Conservation (phyloP, 805 yeast species). For the Candida nitratophila region DNA sequence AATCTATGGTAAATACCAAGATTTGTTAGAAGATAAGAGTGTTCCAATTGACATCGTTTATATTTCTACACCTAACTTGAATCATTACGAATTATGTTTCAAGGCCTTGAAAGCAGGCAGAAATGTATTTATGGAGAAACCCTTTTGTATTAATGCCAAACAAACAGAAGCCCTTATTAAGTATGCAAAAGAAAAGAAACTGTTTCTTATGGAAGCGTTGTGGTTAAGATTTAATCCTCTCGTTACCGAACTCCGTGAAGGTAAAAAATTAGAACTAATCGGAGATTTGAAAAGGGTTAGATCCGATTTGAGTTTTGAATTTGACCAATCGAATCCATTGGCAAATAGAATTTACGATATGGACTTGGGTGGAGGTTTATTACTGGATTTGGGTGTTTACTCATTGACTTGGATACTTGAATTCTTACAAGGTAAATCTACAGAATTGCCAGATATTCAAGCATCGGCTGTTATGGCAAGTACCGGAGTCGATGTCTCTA, state of each 20-base stretch:
- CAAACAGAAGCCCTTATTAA: constrained; percentile 36
- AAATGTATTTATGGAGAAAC: constrained; percentile 48
- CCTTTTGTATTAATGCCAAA: constrained; percentile 40
- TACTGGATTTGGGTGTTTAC: constrained; percentile 50
- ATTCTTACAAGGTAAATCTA: constrained; percentile 27
- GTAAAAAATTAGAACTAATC: constrained; percentile 19
- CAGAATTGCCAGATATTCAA: constrained; percentile 19
- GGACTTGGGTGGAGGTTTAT: constrained; percentile 47
- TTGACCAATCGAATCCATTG: constrained; percentile 6
- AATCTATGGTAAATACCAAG: constrained; percentile 29
- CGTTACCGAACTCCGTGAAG: constrained; percentile 20
- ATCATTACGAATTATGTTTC: constrained; percentile 38
- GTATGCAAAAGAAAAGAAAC: constrained; percentile 34
- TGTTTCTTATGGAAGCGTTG: constrained; percentile 51
- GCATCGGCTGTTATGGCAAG: constrained; percentile 24
- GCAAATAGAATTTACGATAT: constrained; percentile 31
- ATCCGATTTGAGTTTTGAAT: constrained; percentile 29
- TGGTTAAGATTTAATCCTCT: constrained; percentile 51
- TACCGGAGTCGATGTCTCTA: constrained; percentile 35
- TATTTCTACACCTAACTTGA: constrained; percentile 46
- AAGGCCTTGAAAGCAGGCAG: constrained; percentile 36
- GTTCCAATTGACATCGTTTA: constrained; percentile 38
- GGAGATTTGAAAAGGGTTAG: constrained; percentile 41
- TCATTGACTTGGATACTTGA: constrained; percentile 37
- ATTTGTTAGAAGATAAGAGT: constrained; percentile 32